Evolutionary conservation across 1,284 basidiomycete genomes (phyloP).

Genomic region (Leccinum pallidistipes): DNA sequence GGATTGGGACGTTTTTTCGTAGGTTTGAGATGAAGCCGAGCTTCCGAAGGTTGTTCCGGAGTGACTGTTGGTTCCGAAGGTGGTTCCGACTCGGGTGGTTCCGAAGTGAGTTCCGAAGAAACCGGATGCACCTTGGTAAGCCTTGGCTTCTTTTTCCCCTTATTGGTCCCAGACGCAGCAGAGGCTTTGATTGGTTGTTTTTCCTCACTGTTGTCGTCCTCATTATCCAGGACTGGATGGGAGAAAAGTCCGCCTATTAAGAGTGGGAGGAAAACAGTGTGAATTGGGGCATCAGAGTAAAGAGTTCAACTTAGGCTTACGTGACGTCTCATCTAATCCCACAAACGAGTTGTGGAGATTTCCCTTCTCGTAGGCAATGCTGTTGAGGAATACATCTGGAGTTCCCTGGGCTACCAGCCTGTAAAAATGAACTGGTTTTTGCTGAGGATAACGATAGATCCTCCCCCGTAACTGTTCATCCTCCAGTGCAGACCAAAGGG

Average conservation of each 20-base stretch:
- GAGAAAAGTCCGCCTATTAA: not conserved
- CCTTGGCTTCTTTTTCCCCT: not conserved
- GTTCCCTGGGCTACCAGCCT: not conserved
- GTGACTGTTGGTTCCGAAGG: no score
- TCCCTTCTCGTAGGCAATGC: not conserved
- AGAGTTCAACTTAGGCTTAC: not conserved
- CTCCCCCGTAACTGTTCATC: conserved; percentile 7
- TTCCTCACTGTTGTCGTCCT: no score
- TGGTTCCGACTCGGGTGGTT: no score
- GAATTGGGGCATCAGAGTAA: no score
- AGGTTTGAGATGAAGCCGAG: no score
- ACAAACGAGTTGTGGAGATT: not conserved
- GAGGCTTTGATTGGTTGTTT: no score
- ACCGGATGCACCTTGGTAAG: not conserved
- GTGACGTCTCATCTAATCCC: not conserved
- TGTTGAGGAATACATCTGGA: not conserved
- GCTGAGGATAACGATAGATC: conserved; percentile 6
- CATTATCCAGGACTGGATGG: no score
- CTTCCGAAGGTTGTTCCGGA: no score
- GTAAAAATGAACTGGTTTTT: conserved; percentile 13
- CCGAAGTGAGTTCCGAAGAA: no score
- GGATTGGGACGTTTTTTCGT: no score
- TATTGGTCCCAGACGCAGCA: no score
- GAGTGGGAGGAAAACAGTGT: not conserved
- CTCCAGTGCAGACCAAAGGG: conserved; percentile 11